phyloP scores from a whole-genome alignment of 2,329 filamentous ascomycete species.

The Fusarium sp. region DNA sequence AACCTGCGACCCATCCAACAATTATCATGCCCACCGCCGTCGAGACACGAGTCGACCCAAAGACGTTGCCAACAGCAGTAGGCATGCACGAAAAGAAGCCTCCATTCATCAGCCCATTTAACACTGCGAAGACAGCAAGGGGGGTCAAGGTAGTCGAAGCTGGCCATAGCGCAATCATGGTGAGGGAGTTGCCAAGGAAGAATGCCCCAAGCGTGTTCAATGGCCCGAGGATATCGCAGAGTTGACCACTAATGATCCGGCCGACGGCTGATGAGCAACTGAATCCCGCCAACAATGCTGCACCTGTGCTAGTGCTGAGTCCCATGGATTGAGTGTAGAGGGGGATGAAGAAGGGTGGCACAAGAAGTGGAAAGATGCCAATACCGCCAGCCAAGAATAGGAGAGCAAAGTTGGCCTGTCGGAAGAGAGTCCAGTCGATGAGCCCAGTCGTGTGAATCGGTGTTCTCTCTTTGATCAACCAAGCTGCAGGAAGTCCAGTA shows the following conservation, averaged over 20 bases:
- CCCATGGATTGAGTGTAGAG: conserved; percentile 67
- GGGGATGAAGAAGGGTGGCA: conserved; percentile 72
- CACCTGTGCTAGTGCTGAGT: conserved; percentile 63
- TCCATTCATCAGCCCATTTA: conserved; percentile 71
- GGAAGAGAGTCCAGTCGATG: conserved; percentile 67
- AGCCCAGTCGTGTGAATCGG: conserved; percentile 43
- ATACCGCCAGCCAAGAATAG: conserved; percentile 67
- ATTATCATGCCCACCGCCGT: conserved; percentile 73
- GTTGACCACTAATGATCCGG: conserved; percentile 64
- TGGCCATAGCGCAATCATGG: conserved; percentile 72
- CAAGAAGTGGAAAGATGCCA: conserved; percentile 70
- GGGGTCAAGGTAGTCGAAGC: conserved; percentile 66
- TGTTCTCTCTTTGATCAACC: conserved; percentile 61
- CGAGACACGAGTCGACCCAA: conserved; percentile 65
- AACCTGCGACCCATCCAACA: conserved; percentile 70
- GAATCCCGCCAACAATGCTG: conserved; percentile 70
- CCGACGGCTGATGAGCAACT: conserved; percentile 71
- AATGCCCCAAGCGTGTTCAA: conserved; percentile 66
- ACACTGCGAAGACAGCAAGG: conserved; percentile 66
- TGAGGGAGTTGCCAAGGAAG: conserved; percentile 64
- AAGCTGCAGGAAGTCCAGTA: conserved; percentile 68
- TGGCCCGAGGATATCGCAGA: conserved; percentile 66
- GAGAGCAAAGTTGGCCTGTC: conserved; percentile 61
- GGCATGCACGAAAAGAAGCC: conserved; percentile 74
- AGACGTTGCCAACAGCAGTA: conserved; percentile 70